These are phyloP conservation scores for Noccaea bulbosa DNA, from an alignment of 345 rosid species.

Conservation along the genomic window DNA sequence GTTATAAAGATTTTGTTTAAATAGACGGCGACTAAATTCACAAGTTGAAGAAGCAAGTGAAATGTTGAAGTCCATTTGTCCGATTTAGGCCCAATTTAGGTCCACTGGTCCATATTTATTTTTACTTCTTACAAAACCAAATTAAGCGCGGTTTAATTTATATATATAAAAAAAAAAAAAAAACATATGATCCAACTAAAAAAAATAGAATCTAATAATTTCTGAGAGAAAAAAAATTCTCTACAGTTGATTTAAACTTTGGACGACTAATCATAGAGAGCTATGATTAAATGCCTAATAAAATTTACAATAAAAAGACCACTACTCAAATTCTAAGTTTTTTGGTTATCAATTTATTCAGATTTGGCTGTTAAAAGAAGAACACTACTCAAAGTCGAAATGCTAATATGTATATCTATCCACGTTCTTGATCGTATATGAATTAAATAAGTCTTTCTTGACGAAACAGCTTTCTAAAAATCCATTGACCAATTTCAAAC, in stretches of 20 bases:
- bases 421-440: slow-evolving; percentile 1
- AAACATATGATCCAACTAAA: too few relatives aligned
- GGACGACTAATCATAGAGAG: too few relatives aligned
- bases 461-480: neutral
- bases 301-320: too few relatives aligned
- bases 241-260: too few relatives aligned
- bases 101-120: too few relatives aligned
- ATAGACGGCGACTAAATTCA: neutral
- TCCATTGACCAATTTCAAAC: slow-evolving; percentile 7
- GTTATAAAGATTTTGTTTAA: neutral
- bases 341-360: neutral
- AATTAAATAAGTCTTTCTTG: neutral
- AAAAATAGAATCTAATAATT: too few relatives aligned
- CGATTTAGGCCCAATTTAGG: neutral
- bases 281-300: too few relatives aligned
- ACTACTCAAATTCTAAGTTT: neutral
- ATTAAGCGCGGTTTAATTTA: neutral
- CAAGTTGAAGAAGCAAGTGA: neutral
- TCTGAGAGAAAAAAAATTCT: too few relatives aligned
- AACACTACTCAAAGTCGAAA: neutral
- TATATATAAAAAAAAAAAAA: too few relatives aligned
- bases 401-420: neutral
- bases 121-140: too few relatives aligned
- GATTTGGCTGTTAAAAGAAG: neutral
- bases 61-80: neutral